phyloP scores from a whole-genome alignment of 306 rosid genomes.

The Hylodesmum podocarpum region DNA sequence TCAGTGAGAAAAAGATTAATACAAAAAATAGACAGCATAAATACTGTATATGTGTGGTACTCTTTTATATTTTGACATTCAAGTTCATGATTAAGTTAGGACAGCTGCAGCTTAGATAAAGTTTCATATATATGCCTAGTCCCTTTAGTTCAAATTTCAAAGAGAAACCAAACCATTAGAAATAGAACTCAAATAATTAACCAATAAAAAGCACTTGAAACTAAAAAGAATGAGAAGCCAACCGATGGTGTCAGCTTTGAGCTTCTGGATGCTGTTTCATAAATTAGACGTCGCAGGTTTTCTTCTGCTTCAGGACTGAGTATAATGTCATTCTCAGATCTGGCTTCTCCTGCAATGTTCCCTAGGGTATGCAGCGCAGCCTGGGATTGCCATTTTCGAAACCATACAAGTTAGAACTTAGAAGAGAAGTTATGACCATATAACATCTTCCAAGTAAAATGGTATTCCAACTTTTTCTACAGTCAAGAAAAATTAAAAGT shows the following conservation, averaged over 20 bases:
- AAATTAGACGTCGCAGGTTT: conserved; percentile 60
- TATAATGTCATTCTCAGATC: conserved; percentile 51
- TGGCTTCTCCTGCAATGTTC: conserved; percentile 75
- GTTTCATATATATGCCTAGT: background rate
- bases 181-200: background rate
- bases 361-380: conserved; percentile 92
- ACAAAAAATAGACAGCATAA: background rate
- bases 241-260: conserved; percentile 82
- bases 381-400: conserved; percentile 42
- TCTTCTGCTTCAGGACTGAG: conserved; percentile 72
- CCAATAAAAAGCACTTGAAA: conserved; percentile 20
- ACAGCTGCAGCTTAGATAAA: background rate
- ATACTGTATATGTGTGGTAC: background rate
- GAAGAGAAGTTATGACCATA: conserved; percentile 2
- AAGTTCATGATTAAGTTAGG: conserved; percentile 11
- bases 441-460: background rate
- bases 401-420: background rate
- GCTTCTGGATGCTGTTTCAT: conserved; percentile 67
- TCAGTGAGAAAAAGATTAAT: background rate
- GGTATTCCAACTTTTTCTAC: background rate
- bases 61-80: background rate
- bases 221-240: conserved; percentile 28
- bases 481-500: background rate
- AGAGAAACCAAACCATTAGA: conserved; percentile 3
- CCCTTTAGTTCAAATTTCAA: background rate